These are phyloP conservation scores for Phytophthora tubulina DNA, from an alignment of 352 stramenopile genomes.

Conservation along the genomic window DNA sequence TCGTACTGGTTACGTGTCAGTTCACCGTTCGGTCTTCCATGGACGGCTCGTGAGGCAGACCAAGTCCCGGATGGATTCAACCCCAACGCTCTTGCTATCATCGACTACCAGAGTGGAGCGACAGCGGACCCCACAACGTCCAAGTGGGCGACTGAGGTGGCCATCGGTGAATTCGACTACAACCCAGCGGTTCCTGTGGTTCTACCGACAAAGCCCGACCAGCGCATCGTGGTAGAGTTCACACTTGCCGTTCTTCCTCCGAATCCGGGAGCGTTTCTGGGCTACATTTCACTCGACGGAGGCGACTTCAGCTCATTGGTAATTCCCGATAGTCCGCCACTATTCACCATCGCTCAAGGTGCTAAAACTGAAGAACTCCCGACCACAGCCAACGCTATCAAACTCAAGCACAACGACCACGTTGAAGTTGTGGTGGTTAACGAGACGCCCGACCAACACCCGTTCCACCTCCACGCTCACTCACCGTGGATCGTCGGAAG, in stretches of 20 bases:
- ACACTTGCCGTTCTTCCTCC: slow-evolving; percentile 25
- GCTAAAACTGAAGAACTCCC: slow-evolving; percentile 42
- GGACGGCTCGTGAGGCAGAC: slow-evolving; percentile 37
- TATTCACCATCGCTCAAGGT: slow-evolving; percentile 49
- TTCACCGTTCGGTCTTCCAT: slow-evolving; percentile 40
- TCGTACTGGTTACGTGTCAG: slow-evolving; percentile 49
- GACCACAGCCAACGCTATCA: slow-evolving; percentile 38
- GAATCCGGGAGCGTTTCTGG: slow-evolving; percentile 38
- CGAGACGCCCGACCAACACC: slow-evolving; percentile 50
- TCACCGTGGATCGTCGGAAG: slow-evolving; percentile 49
- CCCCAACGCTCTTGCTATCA: slow-evolving; percentile 46
- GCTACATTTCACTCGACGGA: slow-evolving; percentile 43
- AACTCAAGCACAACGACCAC: slow-evolving; percentile 42
- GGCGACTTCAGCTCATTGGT: slow-evolving; percentile 38
- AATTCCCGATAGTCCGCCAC: slow-evolving; percentile 38
- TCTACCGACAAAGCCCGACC: slow-evolving; percentile 31
- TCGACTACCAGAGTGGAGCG: slow-evolving; percentile 40
- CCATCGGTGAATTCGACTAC: slow-evolving; percentile 53
- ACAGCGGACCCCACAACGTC: slow-evolving; percentile 39
- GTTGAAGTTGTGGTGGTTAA: slow-evolving; percentile 57
- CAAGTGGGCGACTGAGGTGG: slow-evolving; percentile 33
- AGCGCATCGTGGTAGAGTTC: slow-evolving; percentile 49
- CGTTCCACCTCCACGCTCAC: slow-evolving; percentile 57
- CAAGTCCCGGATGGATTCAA: slow-evolving; percentile 49
- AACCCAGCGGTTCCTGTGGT: slow-evolving; percentile 20